These are phyloP conservation scores for Hymenoscyphus albidus DNA, from an alignment of 2,329 filamentous ascomycete genomes.

Conservation along the genomic window DNA sequence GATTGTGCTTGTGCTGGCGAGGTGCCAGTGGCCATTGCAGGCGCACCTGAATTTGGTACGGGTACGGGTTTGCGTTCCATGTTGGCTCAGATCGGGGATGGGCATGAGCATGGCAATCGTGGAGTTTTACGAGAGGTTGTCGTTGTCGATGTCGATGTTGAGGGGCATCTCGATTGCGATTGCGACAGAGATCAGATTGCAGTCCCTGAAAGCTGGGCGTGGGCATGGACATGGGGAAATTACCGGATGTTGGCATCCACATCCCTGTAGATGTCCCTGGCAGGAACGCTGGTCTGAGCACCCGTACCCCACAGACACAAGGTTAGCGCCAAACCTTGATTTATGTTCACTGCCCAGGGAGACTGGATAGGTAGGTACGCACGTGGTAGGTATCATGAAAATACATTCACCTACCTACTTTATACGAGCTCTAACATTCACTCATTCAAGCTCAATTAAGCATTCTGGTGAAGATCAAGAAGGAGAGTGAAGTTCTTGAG, in stretches of 20 bases:
- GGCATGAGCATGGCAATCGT: background rate
- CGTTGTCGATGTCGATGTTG: background rate
- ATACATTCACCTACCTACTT: background rate
- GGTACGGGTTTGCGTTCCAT: conserved; percentile 1
- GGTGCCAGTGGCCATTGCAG: background rate
- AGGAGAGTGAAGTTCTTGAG: too few species aligned
- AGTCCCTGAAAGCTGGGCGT: background rate
- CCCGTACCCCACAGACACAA: too few species aligned
- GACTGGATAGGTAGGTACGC: background rate
- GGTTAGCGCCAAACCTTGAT: background rate
- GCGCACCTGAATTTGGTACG: background rate
- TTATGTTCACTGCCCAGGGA: background rate
- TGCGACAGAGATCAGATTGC: background rate
- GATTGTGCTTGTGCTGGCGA: background rate
- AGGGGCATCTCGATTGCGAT: background rate
- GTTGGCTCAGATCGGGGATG: background rate
- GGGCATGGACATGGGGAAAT: background rate
- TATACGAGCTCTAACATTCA: background rate
- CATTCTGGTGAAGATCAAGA: too few species aligned
- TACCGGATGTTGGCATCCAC: background rate
- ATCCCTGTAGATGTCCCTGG: background rate
- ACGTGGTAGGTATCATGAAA: background rate
- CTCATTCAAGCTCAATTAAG: too few species aligned
- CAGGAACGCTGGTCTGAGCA: background rate
- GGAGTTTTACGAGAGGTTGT: background rate